Conservation (phyloP, 345 rosid genomes). For the Linum tenue region DNA sequence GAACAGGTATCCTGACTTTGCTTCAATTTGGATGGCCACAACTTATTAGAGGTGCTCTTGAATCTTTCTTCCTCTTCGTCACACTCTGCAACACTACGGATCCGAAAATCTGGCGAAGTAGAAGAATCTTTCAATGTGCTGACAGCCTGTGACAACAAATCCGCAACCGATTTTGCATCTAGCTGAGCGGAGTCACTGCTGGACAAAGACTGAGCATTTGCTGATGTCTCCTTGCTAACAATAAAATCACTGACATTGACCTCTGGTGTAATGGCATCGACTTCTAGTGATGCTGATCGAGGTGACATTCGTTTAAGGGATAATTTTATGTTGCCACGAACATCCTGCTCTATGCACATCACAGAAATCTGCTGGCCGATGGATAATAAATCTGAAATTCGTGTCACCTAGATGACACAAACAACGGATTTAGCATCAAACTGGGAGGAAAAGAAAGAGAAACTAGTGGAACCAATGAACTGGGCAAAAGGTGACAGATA, state of each 20-base stretch:
- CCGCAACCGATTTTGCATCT: conserved; percentile 25
- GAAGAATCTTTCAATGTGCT: conserved; percentile 12
- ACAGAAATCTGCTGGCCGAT: conserved; percentile 68
- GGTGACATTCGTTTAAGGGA: conserved; percentile 64
- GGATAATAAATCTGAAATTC: conserved; percentile 66
- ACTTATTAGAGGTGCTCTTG: conserved; percentile 14
- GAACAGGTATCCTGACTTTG: conserved; percentile 11
- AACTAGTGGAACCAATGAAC: background rate
- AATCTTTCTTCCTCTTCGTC: conserved; percentile 59
- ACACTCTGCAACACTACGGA: conserved; percentile 83
- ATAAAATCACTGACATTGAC: conserved; percentile 25
- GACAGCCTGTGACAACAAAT: conserved; percentile 16
- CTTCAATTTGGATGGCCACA: conserved; percentile 14
- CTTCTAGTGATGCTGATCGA: conserved; percentile 16
- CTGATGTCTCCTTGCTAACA: conserved; percentile 20
- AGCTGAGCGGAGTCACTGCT: conserved; percentile 27
- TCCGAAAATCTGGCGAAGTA: conserved; percentile 45
- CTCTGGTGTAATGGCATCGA: background rate
- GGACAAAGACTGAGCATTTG: conserved; percentile 38
- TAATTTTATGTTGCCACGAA: conserved; percentile 86
- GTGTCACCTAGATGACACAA: conserved; percentile 49
- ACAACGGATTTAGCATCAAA: conserved; percentile 1
- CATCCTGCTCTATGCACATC: conserved; percentile 89
- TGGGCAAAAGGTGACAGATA: background rate
- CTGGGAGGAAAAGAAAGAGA: background rate